phyloP scores from a whole-genome alignment of 2,329 filamentous ascomycete species.

The Colletotrichum lini region DNA sequence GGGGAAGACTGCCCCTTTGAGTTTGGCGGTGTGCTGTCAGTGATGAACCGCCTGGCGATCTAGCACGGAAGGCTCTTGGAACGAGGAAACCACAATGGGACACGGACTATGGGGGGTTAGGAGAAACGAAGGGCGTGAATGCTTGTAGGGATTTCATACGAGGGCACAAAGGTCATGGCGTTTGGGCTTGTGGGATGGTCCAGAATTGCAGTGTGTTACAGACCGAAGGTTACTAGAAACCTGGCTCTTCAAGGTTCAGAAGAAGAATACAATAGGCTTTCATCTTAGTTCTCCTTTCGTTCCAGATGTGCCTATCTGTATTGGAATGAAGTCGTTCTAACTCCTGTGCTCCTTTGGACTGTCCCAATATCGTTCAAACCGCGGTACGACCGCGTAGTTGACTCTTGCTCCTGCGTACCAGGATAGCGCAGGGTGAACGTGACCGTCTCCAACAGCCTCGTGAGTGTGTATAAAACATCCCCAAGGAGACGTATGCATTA shows the following conservation, averaged over 20 bases:
- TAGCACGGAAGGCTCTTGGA: too few species aligned
- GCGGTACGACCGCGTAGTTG: background rate
- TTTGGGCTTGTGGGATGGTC: too few species aligned
- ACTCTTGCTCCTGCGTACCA: too few species aligned
- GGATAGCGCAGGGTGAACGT: background rate
- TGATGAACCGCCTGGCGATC: background rate
- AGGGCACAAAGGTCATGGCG: background rate
- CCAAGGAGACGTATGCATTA: background rate
- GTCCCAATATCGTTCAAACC: background rate
- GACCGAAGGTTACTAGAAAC: too few species aligned
- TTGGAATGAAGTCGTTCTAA: background rate
- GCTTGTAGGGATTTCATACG: too few species aligned
- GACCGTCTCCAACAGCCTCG: background rate
- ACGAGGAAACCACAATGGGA: background rate
- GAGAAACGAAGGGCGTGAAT: too few species aligned
- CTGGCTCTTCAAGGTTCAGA: too few species aligned
- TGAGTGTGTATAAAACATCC: background rate
- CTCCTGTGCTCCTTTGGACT: background rate
- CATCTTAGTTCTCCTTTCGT: too few species aligned
- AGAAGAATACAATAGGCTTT: too few species aligned
- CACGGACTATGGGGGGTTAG: background rate
- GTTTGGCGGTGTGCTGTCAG: background rate
- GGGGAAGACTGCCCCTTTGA: background rate
- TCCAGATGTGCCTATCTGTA: background rate
- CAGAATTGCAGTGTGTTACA: too few species aligned